Percentiles rank a stretch among this genome's conserved stretches.
Evolutionary conservation across 1,139 yeast genomes (phyloP).

Genomic region (Candida smagusa): DNA sequence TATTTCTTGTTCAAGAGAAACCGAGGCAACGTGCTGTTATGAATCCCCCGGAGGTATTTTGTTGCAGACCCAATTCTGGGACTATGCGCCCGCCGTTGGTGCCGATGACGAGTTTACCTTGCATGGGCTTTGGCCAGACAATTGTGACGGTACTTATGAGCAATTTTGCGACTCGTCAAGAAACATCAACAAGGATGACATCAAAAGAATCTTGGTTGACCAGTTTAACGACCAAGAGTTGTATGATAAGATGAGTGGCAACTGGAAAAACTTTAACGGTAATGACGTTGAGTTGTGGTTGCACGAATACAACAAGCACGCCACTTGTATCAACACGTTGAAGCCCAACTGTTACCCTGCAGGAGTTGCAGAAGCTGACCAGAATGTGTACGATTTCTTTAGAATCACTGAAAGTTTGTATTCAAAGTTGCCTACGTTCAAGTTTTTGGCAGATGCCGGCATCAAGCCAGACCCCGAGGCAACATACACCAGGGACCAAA

Average conservation of each 20-base stretch:
- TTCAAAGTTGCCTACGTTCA: conserved; percentile 64
- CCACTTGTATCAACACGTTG: conserved; percentile 83
- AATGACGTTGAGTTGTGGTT: conserved; percentile 77
- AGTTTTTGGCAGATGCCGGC: conserved; percentile 64
- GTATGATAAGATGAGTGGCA: conserved; percentile 51
- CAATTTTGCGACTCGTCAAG: conserved; percentile 67
- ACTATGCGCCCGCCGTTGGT: conserved; percentile 79
- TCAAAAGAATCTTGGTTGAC: conserved; percentile 43
- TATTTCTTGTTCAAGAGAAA: conserved; percentile 48
- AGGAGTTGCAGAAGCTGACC: conserved; percentile 30
- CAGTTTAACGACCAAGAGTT: conserved; percentile 50
- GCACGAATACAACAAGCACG: conserved; percentile 95
- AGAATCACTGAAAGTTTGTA: conserved; percentile 62
- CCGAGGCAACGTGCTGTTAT: conserved; percentile 69
- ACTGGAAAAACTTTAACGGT: conserved; percentile 81
- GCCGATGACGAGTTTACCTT: conserved; percentile 68
- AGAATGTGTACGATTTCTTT: conserved; percentile 78
- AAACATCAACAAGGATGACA: conserved; percentile 48
- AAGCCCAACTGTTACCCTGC: conserved; percentile 62
- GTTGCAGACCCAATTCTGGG: conserved; percentile 93
- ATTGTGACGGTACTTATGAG: conserved; percentile 69
- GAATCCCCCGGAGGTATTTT: conserved; percentile 87
- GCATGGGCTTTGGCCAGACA: conserved; percentile 86
- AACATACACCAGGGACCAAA: conserved; percentile 64
- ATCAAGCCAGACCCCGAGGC: conserved; percentile 60